These are phyloP conservation scores for Samsoniella hepiali DNA, from an alignment of 2,329 filamentous ascomycete genomes.

Conservation along the genomic window DNA sequence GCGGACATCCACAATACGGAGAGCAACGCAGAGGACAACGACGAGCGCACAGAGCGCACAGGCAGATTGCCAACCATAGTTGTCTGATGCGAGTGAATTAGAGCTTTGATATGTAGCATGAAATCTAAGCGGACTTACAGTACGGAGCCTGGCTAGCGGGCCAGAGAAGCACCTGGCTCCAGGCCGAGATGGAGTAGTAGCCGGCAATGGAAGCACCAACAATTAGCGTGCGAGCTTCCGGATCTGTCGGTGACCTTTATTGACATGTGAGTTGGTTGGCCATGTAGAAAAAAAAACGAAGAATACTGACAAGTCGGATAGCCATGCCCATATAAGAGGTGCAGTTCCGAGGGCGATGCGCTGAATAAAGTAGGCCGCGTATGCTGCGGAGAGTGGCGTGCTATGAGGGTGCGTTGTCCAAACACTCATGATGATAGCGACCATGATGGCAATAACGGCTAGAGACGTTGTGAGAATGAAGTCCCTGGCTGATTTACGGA, in stretches of 20 bases:
- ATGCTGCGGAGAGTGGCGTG: conserved; percentile 44
- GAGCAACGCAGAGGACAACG: conserved; percentile 40
- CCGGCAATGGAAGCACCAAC: conserved; percentile 47
- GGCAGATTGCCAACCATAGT: conserved; percentile 47
- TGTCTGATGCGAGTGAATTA: conserved; percentile 28
- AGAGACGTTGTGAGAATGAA: not conserved
- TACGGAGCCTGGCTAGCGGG: conserved; percentile 49
- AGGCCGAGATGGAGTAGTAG: conserved; percentile 49
- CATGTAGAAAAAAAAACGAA: accelerated
- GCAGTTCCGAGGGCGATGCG: conserved; percentile 48
- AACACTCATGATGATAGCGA: conserved; percentile 50
- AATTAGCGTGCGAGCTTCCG: conserved; percentile 32
- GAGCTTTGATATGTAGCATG: not conserved
- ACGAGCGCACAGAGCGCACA: conserved; percentile 43
- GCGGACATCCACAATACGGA: conserved; percentile 42
- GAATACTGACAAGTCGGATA: conserved; percentile 41
- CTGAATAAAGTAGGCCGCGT: conserved; percentile 50
- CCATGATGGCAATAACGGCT: conserved; percentile 44
- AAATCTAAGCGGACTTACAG: conserved; percentile 31
- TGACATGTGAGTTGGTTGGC: not conserved
- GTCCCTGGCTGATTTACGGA: not conserved
- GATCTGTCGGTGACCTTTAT: conserved; percentile 12
- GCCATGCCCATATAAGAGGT: conserved; percentile 50
- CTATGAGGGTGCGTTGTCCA: conserved; percentile 46
- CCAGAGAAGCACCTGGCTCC: conserved; percentile 52